Evolutionary conservation across 192 early-diverging fungal genomes (phyloP), one percentile per base, ranked within the genome.

Genomic region (Linnemannia hyalina): DNA sequence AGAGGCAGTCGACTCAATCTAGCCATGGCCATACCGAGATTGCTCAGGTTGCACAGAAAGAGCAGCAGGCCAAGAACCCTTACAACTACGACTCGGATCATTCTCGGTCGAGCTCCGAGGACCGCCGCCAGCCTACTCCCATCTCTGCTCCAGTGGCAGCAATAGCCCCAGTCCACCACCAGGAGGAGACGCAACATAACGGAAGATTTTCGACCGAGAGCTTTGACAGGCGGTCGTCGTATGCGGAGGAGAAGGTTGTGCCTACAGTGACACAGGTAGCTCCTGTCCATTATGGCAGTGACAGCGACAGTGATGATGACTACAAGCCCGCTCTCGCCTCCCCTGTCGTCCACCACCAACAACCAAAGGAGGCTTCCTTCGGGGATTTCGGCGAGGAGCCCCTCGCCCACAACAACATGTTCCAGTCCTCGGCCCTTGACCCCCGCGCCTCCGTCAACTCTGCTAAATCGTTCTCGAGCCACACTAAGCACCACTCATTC

Each of bases 401-500:
- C 23, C 13, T 49, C 35, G 16, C 55, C 9, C 32, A 69, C 16
- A 87, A 76, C 73, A 46, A 41, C 63, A 77, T 71, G 55, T 74
- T 78, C 70, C 70, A 36, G 26, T 47, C 71, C 18, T 54, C 40
- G 26, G 72, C 35, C 15, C 40, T 36, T 1, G 42, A 82, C 42
- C 32, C 74, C 63, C 87, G 87, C 5, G 75, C 70, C 68, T 83
- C 87, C 20, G 36, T 88, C 68, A 40, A 52, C 55, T 83, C 87
- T 75, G 87, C 74, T 36, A 80, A 83, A 73, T 83, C 87, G 0
- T 77, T 29, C 74, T 74, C 87, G 23, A 88, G 81, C 55, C 75
- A 82, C 44, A 60, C 41, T 1, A 88, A 88, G 81, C 87, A 82
- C 40, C 82, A 83, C 40, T 83, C 78, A 0, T 82, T 82, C 63